Conservation (phyloP, 495 filamentous ascomycete genomes). For the Aspergillus panamensis region DNA sequence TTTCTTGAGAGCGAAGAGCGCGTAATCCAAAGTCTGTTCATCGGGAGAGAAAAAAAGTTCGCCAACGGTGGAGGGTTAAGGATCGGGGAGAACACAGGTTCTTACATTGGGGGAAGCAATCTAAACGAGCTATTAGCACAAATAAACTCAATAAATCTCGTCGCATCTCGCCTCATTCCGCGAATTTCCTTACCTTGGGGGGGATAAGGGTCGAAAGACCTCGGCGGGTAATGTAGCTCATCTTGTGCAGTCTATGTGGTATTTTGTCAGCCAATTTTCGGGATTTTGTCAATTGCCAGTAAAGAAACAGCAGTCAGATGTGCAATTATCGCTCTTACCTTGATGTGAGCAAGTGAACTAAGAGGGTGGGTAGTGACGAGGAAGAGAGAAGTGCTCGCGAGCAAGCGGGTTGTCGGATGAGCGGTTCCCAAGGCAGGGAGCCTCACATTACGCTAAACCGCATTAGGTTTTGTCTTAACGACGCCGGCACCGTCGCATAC, state of each 20-base stretch:
- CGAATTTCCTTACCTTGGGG: slow-evolving; percentile 71
- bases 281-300: slow-evolving; percentile 4
- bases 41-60: slow-evolving; percentile 4
- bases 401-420: slow-evolving; percentile 46
- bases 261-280: slow-evolving; percentile 27
- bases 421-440: slow-evolving; percentile 29
- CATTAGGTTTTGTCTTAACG: slow-evolving; percentile 38
- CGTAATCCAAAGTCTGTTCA: background rate
- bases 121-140: slow-evolving; percentile 44
- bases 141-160: background rate
- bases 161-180: slow-evolving; percentile 3
- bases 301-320: background rate
- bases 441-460: slow-evolving; percentile 40
- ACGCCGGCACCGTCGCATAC: slow-evolving; percentile 35
- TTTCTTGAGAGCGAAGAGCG: slow-evolving; percentile 1
- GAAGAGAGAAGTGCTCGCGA: slow-evolving; percentile 33
- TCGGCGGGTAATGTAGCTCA: slow-evolving; percentile 86
- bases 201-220: slow-evolving; percentile 97
- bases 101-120: slow-evolving; percentile 93
- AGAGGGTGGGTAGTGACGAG: slow-evolving; percentile 35
- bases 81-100: slow-evolving; percentile 25
- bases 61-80: slow-evolving; percentile 16
- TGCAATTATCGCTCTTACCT: slow-evolving; percentile 25
- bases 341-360: slow-evolving; percentile 36
- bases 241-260: slow-evolving; percentile 52